Percentiles rank a stretch among this genome's conserved stretches.
Evolutionary conservation across 2,329 filamentous ascomycete genomes (phyloP).

Genomic region (Dothiorella sarmentorum): DNA sequence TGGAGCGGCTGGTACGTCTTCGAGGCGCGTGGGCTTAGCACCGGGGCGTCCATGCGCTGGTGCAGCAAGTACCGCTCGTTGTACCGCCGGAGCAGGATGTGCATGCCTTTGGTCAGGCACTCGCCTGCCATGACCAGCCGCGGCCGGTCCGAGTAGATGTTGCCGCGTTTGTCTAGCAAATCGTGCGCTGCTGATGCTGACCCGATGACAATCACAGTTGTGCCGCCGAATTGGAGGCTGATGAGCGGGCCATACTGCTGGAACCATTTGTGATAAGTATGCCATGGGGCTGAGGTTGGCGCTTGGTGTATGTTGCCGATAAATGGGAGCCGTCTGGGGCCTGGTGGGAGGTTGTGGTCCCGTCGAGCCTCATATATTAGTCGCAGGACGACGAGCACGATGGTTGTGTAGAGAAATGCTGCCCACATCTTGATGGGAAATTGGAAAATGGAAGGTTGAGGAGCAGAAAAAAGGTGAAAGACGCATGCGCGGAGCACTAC

Average conservation of each 20-base stretch:
- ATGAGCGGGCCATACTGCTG: slow-evolving; percentile 30
- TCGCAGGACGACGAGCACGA: slow-evolving; percentile 1
- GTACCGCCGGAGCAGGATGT: slow-evolving; percentile 44
- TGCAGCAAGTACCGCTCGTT: slow-evolving; percentile 39
- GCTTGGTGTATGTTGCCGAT: slow-evolving; percentile 36
- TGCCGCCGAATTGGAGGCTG: slow-evolving; percentile 29
- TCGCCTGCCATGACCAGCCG: slow-evolving; percentile 45
- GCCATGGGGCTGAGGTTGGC: slow-evolving; percentile 24
- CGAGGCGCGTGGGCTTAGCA: slow-evolving; percentile 30
- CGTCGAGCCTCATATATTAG: slow-evolving; percentile 21
- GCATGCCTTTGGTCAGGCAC: slow-evolving; percentile 37
- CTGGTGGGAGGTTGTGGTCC: slow-evolving; percentile 25
- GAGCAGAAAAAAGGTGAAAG: too few relatives aligned
- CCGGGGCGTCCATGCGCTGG: slow-evolving; percentile 38
- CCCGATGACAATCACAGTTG: slow-evolving; percentile 41
- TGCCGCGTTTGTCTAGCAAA: slow-evolving; percentile 42
- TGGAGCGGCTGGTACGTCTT: slow-evolving; percentile 42
- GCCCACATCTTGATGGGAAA: not conserved
- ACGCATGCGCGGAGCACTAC: too few relatives aligned
- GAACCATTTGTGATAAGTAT: slow-evolving; percentile 31
- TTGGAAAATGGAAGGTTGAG: too few relatives aligned
- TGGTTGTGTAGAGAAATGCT: not conserved
- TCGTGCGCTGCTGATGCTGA: slow-evolving; percentile 52
- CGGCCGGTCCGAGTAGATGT: slow-evolving; percentile 47
- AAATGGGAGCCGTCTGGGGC: slow-evolving; percentile 29